Base-by-base conservation (phyloP, 352 stramenopile genomes). In the Achlya hypogyna region DNA sequence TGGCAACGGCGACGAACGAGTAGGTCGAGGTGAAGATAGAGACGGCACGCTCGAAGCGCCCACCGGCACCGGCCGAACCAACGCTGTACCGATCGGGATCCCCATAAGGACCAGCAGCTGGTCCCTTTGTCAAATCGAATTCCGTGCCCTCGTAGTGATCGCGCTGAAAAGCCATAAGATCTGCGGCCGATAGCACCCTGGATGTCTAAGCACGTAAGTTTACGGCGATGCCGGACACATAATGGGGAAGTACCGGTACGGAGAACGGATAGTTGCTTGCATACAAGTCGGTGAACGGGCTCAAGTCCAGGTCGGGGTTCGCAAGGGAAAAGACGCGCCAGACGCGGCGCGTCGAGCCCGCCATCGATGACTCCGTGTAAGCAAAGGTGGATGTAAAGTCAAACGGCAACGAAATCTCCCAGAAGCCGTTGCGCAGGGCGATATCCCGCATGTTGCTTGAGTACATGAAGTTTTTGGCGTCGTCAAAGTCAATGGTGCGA, bases 11-110 rank as follows among this genome's bases (percentile, higher is more conserved):
- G 22, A 93, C 81, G 54, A 90, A 93, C 62, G 81, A 91, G 81
- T 98, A 97, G 32, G 78, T 92, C 14, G 92, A 43, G n/a, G 90
- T 86, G 74, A 96, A 97, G 32, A 98, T 88, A 1, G 90, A 97
- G 71, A 98, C 98, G 1, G 88, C 78, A 23, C 94, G 87, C 69
- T 97, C 90, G 64, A 96, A 96, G 63, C 88, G 75, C 9, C 89
- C 89, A 10, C 68, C 54, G 0, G 86, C n/a, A 8, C 70, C 53
- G 0, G 75, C 88, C 2, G 91, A 56, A 38, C 88, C 74, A 6
- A 67, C 45, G n/a, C 2, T 10, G 75, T 95, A 97, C n/a, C 91
- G 82, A 71, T 98, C 88, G 6, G 91, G 91, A 62, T 96, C 76
- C 8, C 91, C 89, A 72, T 88, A 98, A 14, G 94, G 89, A 16